These are phyloP conservation scores for Boletellus deceptivus DNA, from an alignment of 1,284 basidiomycete species.

Conservation along the genomic window DNA sequence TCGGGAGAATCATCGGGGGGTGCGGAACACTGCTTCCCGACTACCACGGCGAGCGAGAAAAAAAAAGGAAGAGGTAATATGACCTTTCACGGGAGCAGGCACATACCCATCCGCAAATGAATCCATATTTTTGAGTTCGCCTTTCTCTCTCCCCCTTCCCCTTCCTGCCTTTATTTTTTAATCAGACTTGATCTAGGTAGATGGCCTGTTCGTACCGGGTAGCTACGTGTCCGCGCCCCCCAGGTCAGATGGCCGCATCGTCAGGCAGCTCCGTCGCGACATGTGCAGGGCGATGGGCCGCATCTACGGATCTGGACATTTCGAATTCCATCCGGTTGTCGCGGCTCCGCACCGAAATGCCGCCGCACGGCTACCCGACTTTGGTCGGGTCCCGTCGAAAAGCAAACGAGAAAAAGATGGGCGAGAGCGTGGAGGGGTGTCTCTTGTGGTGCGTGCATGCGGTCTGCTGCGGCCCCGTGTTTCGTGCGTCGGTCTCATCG, in stretches of 20 bases:
- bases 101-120: conserved; percentile 6
- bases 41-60: conserved; percentile 21
- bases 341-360: conserved; percentile 10
- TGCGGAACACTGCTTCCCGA: conserved; percentile 20
- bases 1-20: conserved; percentile 9
- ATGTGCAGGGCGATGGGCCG: conserved; percentile 7
- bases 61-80: conserved; percentile 15
- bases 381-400: background rate
- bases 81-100: conserved; percentile 18
- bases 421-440: too few species aligned
- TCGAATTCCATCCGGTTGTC: conserved; percentile 14
- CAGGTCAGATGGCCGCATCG: too few species aligned
- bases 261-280: too few species aligned
- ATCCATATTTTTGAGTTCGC: background rate
- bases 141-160: background rate
- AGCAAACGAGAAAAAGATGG: background rate
- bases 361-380: background rate
- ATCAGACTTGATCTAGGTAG: conserved; percentile 21
- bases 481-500: too few species aligned
- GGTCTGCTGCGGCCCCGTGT: too few species aligned
- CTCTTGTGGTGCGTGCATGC: too few species aligned
- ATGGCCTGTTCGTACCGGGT: conserved; percentile 12
- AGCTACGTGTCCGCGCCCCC: conserved; percentile 1
- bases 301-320: conserved; percentile 14
- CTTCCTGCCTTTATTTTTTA: background rate